phyloP scores from a whole-genome alignment of 495 filamentous ascomycete species.

The Penicillium canariense region DNA sequence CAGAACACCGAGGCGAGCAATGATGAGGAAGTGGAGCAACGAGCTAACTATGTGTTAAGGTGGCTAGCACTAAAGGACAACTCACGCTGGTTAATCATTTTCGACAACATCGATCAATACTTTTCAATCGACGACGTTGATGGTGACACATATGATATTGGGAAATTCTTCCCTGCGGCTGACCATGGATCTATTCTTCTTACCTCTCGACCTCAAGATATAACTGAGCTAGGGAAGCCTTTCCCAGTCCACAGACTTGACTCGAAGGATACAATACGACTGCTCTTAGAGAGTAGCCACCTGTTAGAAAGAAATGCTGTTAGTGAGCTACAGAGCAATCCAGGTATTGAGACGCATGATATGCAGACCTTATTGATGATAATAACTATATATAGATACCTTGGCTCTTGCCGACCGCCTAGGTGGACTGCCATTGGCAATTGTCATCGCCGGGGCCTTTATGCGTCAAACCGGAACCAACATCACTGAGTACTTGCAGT shows the following conservation, averaged over 20 bases:
- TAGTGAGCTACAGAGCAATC: not conserved
- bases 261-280: slow-evolving; percentile 13
- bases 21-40: slow-evolving; percentile 18
- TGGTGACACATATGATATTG: slow-evolving; percentile 30
- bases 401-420: slow-evolving; percentile 25
- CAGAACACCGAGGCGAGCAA: slow-evolving; percentile 4
- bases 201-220: slow-evolving; percentile 31
- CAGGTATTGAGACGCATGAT: slow-evolving; percentile 1
- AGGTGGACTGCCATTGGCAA: slow-evolving; percentile 42
- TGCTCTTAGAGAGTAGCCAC: slow-evolving; percentile 22
- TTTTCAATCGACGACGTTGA: slow-evolving; percentile 11
- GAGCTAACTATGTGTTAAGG: slow-evolving; percentile 13
- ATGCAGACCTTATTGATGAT: slow-evolving; percentile 2
- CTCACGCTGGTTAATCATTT: slow-evolving; percentile 36
- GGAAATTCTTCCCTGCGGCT: slow-evolving; percentile 29
- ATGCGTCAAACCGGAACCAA: slow-evolving; percentile 35
- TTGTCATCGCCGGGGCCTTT: slow-evolving; percentile 43
- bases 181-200: slow-evolving; percentile 43
- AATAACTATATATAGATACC: slow-evolving; percentile 22
- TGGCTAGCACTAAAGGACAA: slow-evolving; percentile 32
- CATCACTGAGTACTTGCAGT: slow-evolving; percentile 33
- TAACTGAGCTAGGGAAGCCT: slow-evolving; percentile 23
- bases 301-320: not conserved
- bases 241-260: slow-evolving; percentile 12
- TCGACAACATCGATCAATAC: slow-evolving; percentile 42